Evolutionary conservation across 116 monocot species (phyloP), one percentile per base, ranked within the genome.

Genomic region (Posidonia oceanica): DNA sequence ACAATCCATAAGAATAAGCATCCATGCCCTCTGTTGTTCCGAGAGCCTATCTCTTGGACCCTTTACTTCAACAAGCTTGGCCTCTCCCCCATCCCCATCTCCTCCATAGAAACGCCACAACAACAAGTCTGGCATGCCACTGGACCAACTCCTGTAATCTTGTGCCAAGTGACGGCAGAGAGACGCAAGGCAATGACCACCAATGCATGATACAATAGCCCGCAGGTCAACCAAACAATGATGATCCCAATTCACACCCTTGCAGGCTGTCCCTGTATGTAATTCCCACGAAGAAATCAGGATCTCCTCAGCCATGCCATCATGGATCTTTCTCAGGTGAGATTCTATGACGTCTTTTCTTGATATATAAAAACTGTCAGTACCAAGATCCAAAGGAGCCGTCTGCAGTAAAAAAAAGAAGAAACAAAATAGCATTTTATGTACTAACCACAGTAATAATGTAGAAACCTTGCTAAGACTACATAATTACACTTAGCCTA

Each of bases 31-130:
- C 61, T 97, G 96, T 63, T 89, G 96, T 56, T 97, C 92, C 0
- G 96, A 97, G 3, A 97, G 80, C 63, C 85, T 78, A 74, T 97
- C 96, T 41, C 77, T 83, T 3, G 92, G 85, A 12, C 96, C 89
- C 76, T 97, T 97, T n/a, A 97, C 96, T 75, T 97, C 96, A 15
- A 97, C 96, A 57, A 97, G 80, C 68, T 97, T 97, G 22, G 82
- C 87, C 75, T 91, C 87, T 21, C 96, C 96, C 0, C 59, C 64
- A 42, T 61, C 53, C 7, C 80, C 81, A n/a, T 84, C 86, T 42
- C 68, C 79, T 48, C 71, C 88, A 54, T 80, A 61, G 63, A 97
- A 97, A 17, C 92, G 89, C 96, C 96, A 97, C 3, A 97, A 54
- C 36, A 97, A 44, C 36, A 97, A 65, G 71, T 97, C 96, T 0